A percentile compares a stretch with the other conserved stretches of the same genome.
These are phyloP conservation scores for Sphagnum contortum DNA, from an alignment of 225 moss, liverwort and hornwort species.

Conservation along the genomic window DNA sequence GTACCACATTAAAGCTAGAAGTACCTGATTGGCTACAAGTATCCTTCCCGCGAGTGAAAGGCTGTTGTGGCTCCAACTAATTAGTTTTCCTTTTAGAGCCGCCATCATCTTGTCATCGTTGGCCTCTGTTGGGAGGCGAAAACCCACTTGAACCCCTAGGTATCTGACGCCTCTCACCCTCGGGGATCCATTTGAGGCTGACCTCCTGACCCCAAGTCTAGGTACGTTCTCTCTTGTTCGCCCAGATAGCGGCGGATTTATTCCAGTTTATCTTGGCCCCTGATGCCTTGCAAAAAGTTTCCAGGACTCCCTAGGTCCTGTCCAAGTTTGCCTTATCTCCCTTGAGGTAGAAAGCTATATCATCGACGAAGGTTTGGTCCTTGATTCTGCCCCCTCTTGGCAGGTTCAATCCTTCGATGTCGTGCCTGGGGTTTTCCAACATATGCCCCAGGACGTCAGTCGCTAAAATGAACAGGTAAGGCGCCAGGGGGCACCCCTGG, in stretches of 20 bases:
- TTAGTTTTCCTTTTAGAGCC: background rate
- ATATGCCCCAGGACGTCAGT: background rate
- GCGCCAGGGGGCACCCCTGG: background rate
- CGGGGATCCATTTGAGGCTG: background rate
- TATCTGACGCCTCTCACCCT: background rate
- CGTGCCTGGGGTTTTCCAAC: background rate
- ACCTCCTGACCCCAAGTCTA: background rate
- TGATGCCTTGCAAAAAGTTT: background rate
- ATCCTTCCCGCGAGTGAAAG: slow-evolving; percentile 2
- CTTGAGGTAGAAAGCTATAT: background rate
- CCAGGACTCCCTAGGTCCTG: background rate
- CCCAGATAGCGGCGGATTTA: background rate
- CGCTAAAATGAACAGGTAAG: background rate
- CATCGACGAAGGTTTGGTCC: background rate
- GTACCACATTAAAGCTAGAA: too few species aligned
- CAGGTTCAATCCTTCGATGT: background rate
- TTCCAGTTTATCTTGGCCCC: background rate
- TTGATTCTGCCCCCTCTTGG: background rate
- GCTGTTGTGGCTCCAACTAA: background rate
- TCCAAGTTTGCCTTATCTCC: background rate
- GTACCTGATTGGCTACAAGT: too few species aligned
- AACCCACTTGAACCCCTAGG: background rate
- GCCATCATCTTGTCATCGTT: background rate
- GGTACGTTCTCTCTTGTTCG: background rate
- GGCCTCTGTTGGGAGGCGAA: background rate